These are phyloP conservation scores for Aspergillus pseudoviridinutans DNA, from an alignment of 2,329 filamentous ascomycete species.

Conservation along the genomic window DNA sequence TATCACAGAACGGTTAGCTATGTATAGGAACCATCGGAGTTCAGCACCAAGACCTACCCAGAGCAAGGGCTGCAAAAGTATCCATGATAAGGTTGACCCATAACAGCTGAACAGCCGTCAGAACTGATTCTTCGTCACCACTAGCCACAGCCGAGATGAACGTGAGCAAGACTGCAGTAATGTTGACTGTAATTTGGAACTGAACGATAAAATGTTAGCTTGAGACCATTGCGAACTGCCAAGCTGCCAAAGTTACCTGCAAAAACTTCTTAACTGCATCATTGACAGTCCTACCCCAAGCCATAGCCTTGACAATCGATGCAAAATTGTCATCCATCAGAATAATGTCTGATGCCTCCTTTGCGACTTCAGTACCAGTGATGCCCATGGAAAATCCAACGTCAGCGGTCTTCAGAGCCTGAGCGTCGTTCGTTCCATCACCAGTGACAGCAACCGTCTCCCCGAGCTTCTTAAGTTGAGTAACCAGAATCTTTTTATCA, in stretches of 20 bases:
- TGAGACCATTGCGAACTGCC: neutral
- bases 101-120: conserved; percentile 63
- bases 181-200: conserved; percentile 56
- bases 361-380: conserved; percentile 76
- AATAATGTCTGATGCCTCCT: conserved; percentile 80
- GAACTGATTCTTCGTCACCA: conserved; percentile 53
- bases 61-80: conserved; percentile 62
- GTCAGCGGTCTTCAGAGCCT: conserved; percentile 74
- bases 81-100: conserved; percentile 71
- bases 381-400: conserved; percentile 86
- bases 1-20: neutral
- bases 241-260: conserved; percentile 25
- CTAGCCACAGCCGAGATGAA: conserved; percentile 61
- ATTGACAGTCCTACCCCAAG: conserved; percentile 75
- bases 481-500: conserved; percentile 71
- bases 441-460: conserved; percentile 80
- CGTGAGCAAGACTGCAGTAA: conserved; percentile 62
- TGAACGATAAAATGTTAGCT: conserved; percentile 10
- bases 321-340: conserved; percentile 85
- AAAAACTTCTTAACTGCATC: conserved; percentile 74
- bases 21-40: neutral
- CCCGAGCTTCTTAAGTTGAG: conserved; percentile 65
- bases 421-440: conserved; percentile 80
- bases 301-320: conserved; percentile 78
- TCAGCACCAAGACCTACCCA: conserved; percentile 28